Evolutionary conservation across 176 grass and related monocot genomes (phyloP).

Genomic region (Tillandsia fasciculata): DNA sequence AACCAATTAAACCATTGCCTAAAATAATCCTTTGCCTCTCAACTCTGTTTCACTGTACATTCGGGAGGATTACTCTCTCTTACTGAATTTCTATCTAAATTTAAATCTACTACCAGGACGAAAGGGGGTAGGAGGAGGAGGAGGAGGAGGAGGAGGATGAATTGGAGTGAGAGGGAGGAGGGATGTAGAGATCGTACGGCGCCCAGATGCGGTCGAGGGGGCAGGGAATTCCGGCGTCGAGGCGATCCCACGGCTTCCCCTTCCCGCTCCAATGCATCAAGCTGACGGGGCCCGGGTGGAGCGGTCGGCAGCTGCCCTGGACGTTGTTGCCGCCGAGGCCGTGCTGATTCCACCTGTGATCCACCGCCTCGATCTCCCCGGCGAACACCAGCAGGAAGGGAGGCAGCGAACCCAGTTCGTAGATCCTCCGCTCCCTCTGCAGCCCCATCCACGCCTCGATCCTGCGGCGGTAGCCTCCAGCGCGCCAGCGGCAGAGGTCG

Average conservation of each 20-base stretch:
- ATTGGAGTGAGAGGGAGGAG: conserved; percentile 8
- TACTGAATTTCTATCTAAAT: no score
- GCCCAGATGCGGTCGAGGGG: conserved; percentile 66
- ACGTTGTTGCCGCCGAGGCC: conserved; percentile 91
- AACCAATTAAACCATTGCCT: no score
- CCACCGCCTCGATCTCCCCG: conserved; percentile 72
- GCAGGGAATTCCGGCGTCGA: conserved; percentile 60
- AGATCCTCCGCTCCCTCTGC: conserved; percentile 71
- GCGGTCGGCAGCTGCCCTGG: conserved; percentile 60
- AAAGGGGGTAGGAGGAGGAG: not conserved
- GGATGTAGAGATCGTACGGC: conserved; percentile 63
- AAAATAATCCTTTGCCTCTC: no score
- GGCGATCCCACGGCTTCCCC: conserved; percentile 81
- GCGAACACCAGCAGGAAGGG: conserved; percentile 82
- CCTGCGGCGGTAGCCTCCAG: conserved; percentile 52
- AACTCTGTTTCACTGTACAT: no score
- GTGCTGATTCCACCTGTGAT: conserved; percentile 94
- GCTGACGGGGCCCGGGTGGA: conserved; percentile 75
- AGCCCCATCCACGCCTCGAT: conserved; percentile 72
- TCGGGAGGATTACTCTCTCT: no score
- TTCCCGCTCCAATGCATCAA: conserved; percentile 92
- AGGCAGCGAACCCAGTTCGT: conserved; percentile 73
- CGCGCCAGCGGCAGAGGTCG: conserved; percentile 59
- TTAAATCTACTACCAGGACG: not conserved
- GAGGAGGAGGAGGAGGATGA: conserved; percentile 16